Percentiles rank a stretch among this genome's conserved stretches.
Evolutionary conservation across 2,329 filamentous ascomycete species (phyloP).

Genomic region (Lomentospora prolificans): DNA sequence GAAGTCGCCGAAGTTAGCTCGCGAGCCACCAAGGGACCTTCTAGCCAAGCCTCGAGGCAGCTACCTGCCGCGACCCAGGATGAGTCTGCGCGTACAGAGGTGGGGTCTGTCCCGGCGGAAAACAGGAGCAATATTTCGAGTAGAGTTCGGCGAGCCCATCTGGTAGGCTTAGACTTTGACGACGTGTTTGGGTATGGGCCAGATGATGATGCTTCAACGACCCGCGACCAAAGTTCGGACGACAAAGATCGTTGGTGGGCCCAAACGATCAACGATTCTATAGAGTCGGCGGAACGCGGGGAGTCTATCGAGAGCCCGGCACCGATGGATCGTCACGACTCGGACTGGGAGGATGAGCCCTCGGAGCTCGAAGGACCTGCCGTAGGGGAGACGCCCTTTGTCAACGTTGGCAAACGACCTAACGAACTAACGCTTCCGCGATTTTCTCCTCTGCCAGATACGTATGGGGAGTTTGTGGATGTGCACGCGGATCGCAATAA

Average conservation of each 20-base stretch:
- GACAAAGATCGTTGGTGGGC: slow-evolving; percentile 6
- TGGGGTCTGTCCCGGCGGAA: not conserved
- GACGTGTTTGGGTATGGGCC: slow-evolving; percentile 1
- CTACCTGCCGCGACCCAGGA: not conserved
- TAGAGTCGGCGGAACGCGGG: not conserved
- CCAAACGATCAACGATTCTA: slow-evolving; percentile 1
- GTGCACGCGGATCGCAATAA: not conserved
- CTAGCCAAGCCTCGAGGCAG: not conserved
- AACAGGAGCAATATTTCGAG: not conserved
- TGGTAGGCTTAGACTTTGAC: slow-evolving; percentile 2
- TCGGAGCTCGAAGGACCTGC: not conserved
- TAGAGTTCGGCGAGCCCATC: not conserved
- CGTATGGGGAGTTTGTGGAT: not conserved
- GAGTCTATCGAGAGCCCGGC: not conserved
- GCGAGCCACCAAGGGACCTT: not conserved
- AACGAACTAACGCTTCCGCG: not conserved
- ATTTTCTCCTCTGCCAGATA: slow-evolving; percentile 1
- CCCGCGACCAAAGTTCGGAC: not conserved
- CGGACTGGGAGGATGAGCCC: not conserved
- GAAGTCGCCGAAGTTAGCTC: not conserved
- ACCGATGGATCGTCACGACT: slow-evolving; percentile 6
- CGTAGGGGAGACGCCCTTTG: not conserved
- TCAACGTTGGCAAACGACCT: not conserved
- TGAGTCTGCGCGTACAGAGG: not conserved
- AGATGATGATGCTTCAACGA: not conserved